Base-by-base conservation (phyloP, 2,329 filamentous ascomycete species). In the Beauveria medogensis region DNA sequence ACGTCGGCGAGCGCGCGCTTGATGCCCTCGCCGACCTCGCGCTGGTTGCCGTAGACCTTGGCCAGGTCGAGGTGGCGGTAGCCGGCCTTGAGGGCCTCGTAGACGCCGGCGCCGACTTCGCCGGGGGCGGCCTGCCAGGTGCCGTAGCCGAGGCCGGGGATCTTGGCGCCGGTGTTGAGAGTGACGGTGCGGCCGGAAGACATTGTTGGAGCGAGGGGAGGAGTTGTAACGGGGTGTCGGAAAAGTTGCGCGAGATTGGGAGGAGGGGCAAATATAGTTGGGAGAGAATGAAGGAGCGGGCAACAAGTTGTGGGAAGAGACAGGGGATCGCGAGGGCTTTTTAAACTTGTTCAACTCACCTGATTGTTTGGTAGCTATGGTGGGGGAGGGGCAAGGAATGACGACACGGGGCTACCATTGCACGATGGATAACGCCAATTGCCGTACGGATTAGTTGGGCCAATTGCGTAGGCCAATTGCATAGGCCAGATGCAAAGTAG, bases 71-170 rank as follows among this genome's bases (percentile, higher is more conserved):
- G 83, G 71, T 88, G 85, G 57, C 83, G 80, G 75, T 88, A 89
- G 62, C 86, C 86, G 44, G 77, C 73, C 71, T 81, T 82, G 63
- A 89, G 78, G 41, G 86, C 85, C 65, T 80, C 79, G 71, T 83
- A 84, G 68, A 90, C 85, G 46, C 86, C 86, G 43, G 81, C 76
- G 62, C 82, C 80, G 63, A 88, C 85, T 73, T 88, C 82, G 64
- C 82, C 83, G 56, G 85, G 84, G 66, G 80, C 76, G 37, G 86
- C 84, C 71, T 89, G 86, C 86, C 86, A 89, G 67, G 86, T 89
- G 68, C 83, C 83, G 26, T 58, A 74, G 62, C 79, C 78, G 62
- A 83, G 71, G 52, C 76, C 75, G 24, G 83, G 80, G 54, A 87
- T 87, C 73, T 85, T 82, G 67, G 82, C 82, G 63, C 86, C 84